phyloP scores from a whole-genome alignment of 345 rosid species.

The Combretum micranthum region DNA sequence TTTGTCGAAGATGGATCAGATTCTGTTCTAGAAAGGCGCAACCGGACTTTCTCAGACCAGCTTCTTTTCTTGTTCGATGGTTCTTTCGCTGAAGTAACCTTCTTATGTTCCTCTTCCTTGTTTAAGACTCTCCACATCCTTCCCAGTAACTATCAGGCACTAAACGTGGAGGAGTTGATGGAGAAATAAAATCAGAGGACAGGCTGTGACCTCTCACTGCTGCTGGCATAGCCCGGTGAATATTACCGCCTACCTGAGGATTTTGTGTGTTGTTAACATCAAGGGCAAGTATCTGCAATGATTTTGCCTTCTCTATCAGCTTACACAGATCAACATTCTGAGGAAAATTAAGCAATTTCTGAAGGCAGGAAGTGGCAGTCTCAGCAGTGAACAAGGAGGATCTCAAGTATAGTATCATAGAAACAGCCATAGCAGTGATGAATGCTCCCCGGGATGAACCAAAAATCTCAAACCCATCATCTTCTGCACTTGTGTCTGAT shows the following conservation, averaged over 20 bases:
- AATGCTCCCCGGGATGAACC: slow-evolving; percentile 72
- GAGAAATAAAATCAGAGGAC: slow-evolving; percentile 50
- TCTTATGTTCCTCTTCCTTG: slow-evolving; percentile 52
- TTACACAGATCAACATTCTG: slow-evolving; percentile 55
- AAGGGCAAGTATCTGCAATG: slow-evolving; percentile 57
- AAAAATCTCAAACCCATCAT: slow-evolving; percentile 39
- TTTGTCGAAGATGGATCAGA: slow-evolving; percentile 60
- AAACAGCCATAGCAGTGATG: slow-evolving; percentile 67
- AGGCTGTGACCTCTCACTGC: slow-evolving; percentile 40
- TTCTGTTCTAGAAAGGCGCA: slow-evolving; percentile 56
- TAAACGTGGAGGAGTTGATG: slow-evolving; percentile 46
- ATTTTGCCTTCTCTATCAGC: slow-evolving; percentile 63
- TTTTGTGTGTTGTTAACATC: slow-evolving; percentile 31
- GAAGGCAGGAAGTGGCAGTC: slow-evolving; percentile 84
- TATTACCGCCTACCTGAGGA: slow-evolving; percentile 18
- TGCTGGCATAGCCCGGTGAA: slow-evolving; percentile 32
- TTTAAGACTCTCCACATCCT: slow-evolving; percentile 80
- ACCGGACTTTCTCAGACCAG: slow-evolving; percentile 68
- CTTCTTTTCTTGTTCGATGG: slow-evolving; percentile 39
- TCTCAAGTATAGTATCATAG: slow-evolving; percentile 78
- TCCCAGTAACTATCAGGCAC: slow-evolving; percentile 93
- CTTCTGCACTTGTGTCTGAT: slow-evolving; percentile 17
- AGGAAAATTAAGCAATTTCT: slow-evolving; percentile 79
- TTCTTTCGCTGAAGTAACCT: slow-evolving; percentile 29
- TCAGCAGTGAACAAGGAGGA: slow-evolving; percentile 92